phyloP scores from a whole-genome alignment of 805 yeast species.

The Kazachstania viticola region DNA sequence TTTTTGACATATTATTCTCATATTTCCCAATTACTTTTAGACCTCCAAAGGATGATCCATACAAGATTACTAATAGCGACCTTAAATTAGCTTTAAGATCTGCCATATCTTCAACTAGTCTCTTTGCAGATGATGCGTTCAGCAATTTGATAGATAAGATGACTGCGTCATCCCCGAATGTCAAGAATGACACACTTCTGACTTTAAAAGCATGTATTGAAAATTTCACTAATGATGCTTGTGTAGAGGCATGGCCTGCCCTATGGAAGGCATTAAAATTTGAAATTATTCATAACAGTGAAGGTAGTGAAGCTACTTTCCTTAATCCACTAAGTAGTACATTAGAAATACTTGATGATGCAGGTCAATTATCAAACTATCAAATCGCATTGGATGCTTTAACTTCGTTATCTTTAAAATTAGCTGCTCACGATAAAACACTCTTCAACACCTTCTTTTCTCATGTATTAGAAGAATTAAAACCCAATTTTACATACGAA shows the following conservation, averaged over 20 bases:
- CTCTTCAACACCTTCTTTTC: constrained; percentile 31
- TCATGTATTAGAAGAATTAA: constrained; percentile 39
- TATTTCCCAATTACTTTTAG: constrained; percentile 93
- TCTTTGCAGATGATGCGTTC: constrained; percentile 61
- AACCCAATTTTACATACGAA: constrained; percentile 38
- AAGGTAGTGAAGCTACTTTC: constrained; percentile 23
- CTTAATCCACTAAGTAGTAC: constrained; percentile 3
- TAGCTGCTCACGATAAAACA: constrained; percentile 23
- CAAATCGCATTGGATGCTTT: constrained; percentile 36
- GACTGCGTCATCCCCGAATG: constrained; percentile 60
- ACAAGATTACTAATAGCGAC: constrained; percentile 64
- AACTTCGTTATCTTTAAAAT: constrained; percentile 31
- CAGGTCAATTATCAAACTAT: constrained; percentile 16
- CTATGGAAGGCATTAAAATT: constrained; percentile 84
- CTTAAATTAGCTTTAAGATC: constrained; percentile 50
- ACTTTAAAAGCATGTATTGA: constrained; percentile 49
- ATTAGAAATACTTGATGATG: neutral
- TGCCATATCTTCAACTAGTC: constrained; percentile 49
- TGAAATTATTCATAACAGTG: constrained; percentile 79
- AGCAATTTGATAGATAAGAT: constrained; percentile 72
- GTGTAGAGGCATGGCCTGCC: constrained; percentile 53
- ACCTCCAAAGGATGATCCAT: constrained; percentile 79
- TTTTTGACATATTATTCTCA: constrained; percentile 85
- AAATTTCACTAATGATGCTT: constrained; percentile 36
- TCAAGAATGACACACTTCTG: constrained; percentile 60